phyloP scores from a whole-genome alignment of 2,329 filamentous ascomycete species.

The Balansia obtecta region DNA sequence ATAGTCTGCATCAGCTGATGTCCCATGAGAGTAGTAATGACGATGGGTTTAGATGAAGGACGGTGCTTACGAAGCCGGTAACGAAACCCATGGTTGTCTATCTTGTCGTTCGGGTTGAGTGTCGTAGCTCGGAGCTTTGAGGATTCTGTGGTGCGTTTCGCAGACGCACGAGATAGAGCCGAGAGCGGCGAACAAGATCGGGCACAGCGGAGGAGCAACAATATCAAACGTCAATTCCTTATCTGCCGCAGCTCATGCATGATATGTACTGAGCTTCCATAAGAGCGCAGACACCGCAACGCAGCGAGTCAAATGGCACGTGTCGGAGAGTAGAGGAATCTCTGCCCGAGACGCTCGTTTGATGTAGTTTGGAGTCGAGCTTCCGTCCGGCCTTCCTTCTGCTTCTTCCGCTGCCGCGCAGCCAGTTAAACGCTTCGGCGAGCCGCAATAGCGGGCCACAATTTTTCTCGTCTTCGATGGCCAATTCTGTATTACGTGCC shows the following conservation, averaged over 20 bases:
- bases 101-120: background rate
- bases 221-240: conserved; percentile 1
- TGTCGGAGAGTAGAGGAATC: background rate
- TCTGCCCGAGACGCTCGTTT: conserved; percentile 2
- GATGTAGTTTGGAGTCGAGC: conserved; percentile 9
- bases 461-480: conserved; percentile 9
- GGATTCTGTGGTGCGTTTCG: conserved; percentile 9
- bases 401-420: background rate
- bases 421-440: background rate
- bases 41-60: background rate
- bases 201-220: background rate
- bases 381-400: background rate
- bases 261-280: conserved; percentile 11
- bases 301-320: conserved; percentile 6
- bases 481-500: conserved; percentile 2
- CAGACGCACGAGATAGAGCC: background rate
- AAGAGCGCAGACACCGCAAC: conserved; percentile 14
- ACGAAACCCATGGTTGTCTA: conserved; percentile 53
- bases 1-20: no score
- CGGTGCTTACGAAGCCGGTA: conserved; percentile 50
- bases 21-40: no score
- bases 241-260: conserved; percentile 22
- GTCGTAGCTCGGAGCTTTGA: conserved; percentile 12
- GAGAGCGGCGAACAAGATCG: background rate
- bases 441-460: conserved; percentile 5